Conservation (phyloP, 805 yeast species). For the Saccharomycopsis fodiens region DNA sequence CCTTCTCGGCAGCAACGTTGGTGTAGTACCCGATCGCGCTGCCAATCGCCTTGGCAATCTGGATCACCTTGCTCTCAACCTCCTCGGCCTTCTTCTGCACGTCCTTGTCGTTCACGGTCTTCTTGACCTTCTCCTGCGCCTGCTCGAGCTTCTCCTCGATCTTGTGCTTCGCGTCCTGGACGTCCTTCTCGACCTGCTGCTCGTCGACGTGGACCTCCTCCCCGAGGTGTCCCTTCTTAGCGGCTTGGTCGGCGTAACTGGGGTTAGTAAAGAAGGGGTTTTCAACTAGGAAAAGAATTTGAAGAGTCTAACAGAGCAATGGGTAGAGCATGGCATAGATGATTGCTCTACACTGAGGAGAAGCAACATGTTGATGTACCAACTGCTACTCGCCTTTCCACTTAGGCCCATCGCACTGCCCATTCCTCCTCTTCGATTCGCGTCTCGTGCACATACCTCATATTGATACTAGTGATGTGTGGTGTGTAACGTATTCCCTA, state of each 20-base stretch:
- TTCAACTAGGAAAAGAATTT: too few relatives aligned
- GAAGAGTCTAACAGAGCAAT: background rate
- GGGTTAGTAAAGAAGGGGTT: too few relatives aligned
- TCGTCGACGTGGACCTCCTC: constrained; percentile 6
- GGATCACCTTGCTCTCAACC: constrained; percentile 64
- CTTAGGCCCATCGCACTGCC: too few relatives aligned
- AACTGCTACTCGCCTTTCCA: too few relatives aligned
- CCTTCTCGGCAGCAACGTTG: constrained; percentile 21
- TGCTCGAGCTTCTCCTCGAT: constrained; percentile 15
- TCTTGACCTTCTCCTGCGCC: constrained; percentile 27
- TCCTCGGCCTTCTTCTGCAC: constrained; percentile 35
- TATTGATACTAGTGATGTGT: too few relatives aligned
- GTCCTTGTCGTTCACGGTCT: constrained; percentile 27
- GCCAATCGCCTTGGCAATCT: constrained; percentile 64
- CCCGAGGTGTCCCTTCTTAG: constrained; percentile 13
- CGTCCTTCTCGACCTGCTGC: constrained; percentile 14
- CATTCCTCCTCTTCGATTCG: too few relatives aligned
- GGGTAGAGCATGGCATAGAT: background rate
- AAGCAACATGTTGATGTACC: too few relatives aligned
- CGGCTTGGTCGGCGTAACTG: constrained; percentile 17
- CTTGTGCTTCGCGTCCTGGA: constrained; percentile 14
- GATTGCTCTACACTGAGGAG: too few relatives aligned
- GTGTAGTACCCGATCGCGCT: constrained; percentile 20
- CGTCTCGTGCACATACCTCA: too few relatives aligned
- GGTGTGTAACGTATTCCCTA: too few relatives aligned